phyloP scores from a whole-genome alignment of 805 yeast genomes.

The Kluyveromyces lactis region DNA sequence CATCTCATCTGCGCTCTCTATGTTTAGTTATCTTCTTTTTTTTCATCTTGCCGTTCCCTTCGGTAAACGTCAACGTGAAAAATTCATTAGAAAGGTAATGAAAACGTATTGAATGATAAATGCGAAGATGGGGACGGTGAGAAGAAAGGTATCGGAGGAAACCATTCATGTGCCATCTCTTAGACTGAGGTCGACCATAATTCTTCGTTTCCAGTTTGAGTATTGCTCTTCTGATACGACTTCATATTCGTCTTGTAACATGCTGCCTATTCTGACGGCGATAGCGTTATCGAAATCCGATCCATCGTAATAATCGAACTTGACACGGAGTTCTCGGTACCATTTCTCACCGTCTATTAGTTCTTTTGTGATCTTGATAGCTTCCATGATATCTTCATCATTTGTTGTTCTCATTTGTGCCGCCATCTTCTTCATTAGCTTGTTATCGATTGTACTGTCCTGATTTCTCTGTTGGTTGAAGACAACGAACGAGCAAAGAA shows the following conservation, averaged over 20 bases:
- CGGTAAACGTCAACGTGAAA: too few relatives aligned
- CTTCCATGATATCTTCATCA: slow-evolving; percentile 40
- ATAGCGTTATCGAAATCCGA: slow-evolving; percentile 19
- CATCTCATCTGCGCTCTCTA: too few relatives aligned
- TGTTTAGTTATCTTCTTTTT: too few relatives aligned
- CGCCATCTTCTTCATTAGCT: slow-evolving; percentile 43
- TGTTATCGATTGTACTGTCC: slow-evolving; percentile 42
- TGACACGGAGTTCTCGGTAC: slow-evolving; percentile 47
- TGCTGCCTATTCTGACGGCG: slow-evolving; percentile 26
- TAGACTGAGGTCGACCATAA: slow-evolving; percentile 23
- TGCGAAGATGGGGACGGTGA: too few relatives aligned
- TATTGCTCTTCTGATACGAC: slow-evolving; percentile 27
- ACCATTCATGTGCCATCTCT: slow-evolving; percentile 6
- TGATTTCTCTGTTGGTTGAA: slow-evolving; percentile 38
- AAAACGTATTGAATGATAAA: too few relatives aligned
- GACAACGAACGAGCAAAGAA: slow-evolving; percentile 48
- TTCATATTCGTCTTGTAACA: slow-evolving; percentile 29
- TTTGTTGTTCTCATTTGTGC: slow-evolving; percentile 43
- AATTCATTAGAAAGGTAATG: too few relatives aligned
- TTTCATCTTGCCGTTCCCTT: too few relatives aligned
- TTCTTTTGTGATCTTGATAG: slow-evolving; percentile 46
- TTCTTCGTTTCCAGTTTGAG: slow-evolving; percentile 27
- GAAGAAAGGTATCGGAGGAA: too few relatives aligned
- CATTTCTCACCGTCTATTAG: slow-evolving; percentile 52
- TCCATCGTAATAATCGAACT: slow-evolving; percentile 31